Conservation (phyloP, 805 yeast genomes). For the Saturnispora bothae region DNA sequence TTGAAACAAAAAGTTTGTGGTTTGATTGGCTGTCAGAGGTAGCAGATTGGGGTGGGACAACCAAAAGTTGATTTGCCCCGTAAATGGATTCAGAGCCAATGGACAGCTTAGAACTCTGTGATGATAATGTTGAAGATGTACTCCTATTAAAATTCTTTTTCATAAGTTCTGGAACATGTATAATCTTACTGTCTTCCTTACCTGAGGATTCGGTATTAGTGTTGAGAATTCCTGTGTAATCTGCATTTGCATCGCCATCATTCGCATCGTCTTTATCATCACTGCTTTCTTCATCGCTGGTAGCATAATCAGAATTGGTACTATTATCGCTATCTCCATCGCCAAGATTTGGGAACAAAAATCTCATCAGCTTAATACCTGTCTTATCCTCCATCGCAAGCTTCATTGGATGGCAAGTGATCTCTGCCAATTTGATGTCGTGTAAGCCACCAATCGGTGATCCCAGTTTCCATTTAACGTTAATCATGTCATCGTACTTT, state of each 20-base stretch:
- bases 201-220: neutral
- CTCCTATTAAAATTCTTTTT: neutral
- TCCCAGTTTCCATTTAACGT: slow-evolving; percentile 65
- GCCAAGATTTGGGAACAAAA: slow-evolving; percentile 48
- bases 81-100: neutral
- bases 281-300: neutral
- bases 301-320: neutral
- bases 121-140: neutral
- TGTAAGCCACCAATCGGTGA: slow-evolving; percentile 86
- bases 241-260: neutral
- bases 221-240: neutral
- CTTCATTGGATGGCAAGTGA: slow-evolving; percentile 54
- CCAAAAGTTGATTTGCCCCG: neutral
- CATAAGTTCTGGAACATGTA: neutral
- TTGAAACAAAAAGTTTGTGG: neutral
- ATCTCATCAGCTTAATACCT: slow-evolving; percentile 50
- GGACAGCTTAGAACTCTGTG: neutral
- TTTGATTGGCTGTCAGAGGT: neutral
- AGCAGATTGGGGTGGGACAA: neutral
- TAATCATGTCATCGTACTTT: slow-evolving; percentile 26
- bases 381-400: slow-evolving; percentile 65
- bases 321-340: slow-evolving; percentile 1
- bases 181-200: neutral
- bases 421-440: slow-evolving; percentile 56
- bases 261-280: slow-evolving; percentile 2